Percentiles rank a stretch among this genome's conserved stretches.
These are phyloP conservation scores for Tuber umbilicatum DNA, from an alignment of 495 filamentous ascomycete genomes.

Conservation along the genomic window DNA sequence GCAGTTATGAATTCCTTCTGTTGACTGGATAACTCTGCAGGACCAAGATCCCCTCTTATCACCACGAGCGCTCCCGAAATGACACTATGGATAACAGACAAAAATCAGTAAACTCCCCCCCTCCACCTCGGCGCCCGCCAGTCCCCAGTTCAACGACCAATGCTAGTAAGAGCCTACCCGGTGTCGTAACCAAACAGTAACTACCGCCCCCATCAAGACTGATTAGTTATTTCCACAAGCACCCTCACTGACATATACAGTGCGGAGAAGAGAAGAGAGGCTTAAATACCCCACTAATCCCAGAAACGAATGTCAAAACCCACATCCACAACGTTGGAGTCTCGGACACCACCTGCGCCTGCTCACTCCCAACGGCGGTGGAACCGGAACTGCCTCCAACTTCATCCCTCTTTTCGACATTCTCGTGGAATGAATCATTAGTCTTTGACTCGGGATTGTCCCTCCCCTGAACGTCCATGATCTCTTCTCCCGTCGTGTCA, in stretches of 20 bases:
- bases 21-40: slow-evolving; percentile 58
- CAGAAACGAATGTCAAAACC: slow-evolving; percentile 69
- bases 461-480: neutral
- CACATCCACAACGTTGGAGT: slow-evolving; percentile 49
- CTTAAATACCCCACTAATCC: slow-evolving; percentile 58
- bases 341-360: slow-evolving; percentile 6
- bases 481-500: neutral
- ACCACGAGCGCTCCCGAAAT: slow-evolving; percentile 82
- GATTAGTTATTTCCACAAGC: slow-evolving; percentile 6
- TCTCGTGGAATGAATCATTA: neutral
- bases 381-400: neutral
- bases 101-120: slow-evolving; percentile 28
- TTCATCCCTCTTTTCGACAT: neutral
- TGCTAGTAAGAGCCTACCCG: slow-evolving; percentile 11
- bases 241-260: neutral
- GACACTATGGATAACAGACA: slow-evolving; percentile 65
- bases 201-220: neutral
- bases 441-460: neutral
- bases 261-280: neutral
- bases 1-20: slow-evolving; percentile 82
- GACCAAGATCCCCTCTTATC: slow-evolving; percentile 63
- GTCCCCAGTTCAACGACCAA: neutral
- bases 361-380: neutral
- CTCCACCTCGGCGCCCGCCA: neutral
- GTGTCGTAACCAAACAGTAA: slow-evolving; percentile 79